Evolutionary conservation across 176 grass and related monocot genomes (phyloP), one percentile per base, ranked within the genome.

Genomic region (Triticum turgidum): DNA sequence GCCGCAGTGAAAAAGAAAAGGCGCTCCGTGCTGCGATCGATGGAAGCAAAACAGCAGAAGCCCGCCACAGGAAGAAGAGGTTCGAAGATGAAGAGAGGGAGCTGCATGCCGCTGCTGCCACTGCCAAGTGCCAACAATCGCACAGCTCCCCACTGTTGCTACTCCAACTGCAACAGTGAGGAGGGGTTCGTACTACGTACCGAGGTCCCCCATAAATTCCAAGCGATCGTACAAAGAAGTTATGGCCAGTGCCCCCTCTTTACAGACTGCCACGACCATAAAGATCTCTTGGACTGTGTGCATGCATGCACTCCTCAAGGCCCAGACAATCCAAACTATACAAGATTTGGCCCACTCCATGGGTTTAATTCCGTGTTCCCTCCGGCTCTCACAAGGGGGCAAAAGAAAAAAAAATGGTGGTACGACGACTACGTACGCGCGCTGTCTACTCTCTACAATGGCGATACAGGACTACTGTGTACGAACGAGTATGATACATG

Each of bases 261-360:
- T 90, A 91, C 92, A 89, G 70, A 90, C 89, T 91, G 87, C 87
- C 85, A 91, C 4, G 67, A 65, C 90, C 85, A 92, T 94, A 90
- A 90, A 87, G 83, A 83, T 89, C 84, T 89, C 65, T 79, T 80
- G 58, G 73, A 86, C 72, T 87, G 67, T 86, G 85, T 85, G 49
- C 61, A 24, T 73, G 69, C 68, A 70, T 82, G 75, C 73, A 80
- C 71, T 6, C 47, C 72, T 71, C 78, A 18, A 70, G 71, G 76
- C 44, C 88, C 82, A 89, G 85, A 93, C 89, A 91, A 86, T 81
- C 66, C 75, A 80, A 86, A 91, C 77, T 75, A 89, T 80, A 87
- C 89, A 82, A 81, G 79, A 45, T 73, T 86, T 88, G 79, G 76
- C 61, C 75, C 89, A 89, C 84, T 78, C 73, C 65, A 81, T 52